phyloP scores from a whole-genome alignment of 2,329 filamentous ascomycete genomes.

The Arthrobotrys sinensis region DNA sequence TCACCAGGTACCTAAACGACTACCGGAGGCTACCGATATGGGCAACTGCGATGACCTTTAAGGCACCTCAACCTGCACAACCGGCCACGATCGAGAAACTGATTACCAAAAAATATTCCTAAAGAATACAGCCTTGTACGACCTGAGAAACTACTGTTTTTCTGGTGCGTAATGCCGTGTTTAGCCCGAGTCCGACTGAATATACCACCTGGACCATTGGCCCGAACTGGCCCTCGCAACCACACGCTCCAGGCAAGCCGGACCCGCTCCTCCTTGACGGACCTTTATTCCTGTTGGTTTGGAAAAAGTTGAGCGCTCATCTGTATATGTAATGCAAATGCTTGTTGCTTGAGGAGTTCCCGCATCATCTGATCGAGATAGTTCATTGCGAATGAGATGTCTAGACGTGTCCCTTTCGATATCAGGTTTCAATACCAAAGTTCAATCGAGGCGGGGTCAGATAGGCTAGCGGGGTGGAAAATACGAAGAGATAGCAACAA shows the following conservation, averaged over 20 bases:
- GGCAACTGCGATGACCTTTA: conserved; percentile 42
- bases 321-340: conserved; percentile 49
- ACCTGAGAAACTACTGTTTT: conserved; percentile 40
- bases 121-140: conserved; percentile 47
- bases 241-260: conserved; percentile 22
- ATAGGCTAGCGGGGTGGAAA: conserved; percentile 42
- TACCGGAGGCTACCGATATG: conserved; percentile 42
- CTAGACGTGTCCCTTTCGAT: conserved; percentile 58
- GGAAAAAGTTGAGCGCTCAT: conserved; percentile 21
- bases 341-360: conserved; percentile 54
- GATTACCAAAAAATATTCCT: conserved; percentile 57
- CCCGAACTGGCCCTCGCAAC: conserved; percentile 17
- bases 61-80: conserved; percentile 26
- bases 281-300: conserved; percentile 48
- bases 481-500: conserved; percentile 39
- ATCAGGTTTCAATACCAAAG: conserved; percentile 48
- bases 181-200: conserved; percentile 46
- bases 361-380: conserved; percentile 59
- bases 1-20: conserved; percentile 24
- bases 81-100: conserved; percentile 27
- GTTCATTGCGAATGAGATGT: conserved; percentile 53
- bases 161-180: conserved; percentile 59
- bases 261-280: conserved; percentile 36
- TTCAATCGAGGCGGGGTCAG: conserved; percentile 46
- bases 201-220: conserved; percentile 13